Base-by-base conservation (phyloP, 2,329 filamentous ascomycete genomes). In the Grosmannia huntii region DNA sequence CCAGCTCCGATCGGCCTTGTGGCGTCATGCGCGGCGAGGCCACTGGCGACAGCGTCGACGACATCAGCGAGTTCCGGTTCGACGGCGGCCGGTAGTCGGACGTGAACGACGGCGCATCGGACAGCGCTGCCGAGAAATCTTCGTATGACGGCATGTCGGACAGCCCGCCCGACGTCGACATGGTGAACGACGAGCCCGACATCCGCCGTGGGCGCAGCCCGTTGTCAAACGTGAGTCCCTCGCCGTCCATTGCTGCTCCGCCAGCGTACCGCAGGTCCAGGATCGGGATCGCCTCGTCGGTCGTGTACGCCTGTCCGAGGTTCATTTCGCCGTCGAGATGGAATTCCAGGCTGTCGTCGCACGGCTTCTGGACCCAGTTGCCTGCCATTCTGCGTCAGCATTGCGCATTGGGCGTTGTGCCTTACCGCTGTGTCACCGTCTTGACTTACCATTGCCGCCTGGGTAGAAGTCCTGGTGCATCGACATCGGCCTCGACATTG, bases 171-270 rank as follows among this genome's bases (percentile, higher is more conserved):
- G 79, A 79, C 0, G 81, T 87, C 19, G 86, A 89, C 72, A 89
- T 79, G 46, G 85, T 86, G 66, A 87, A 87, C 1, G 86, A 88
- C 2, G 86, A 88, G 53, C 85, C 85, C 23, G 86, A 88, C 75
- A 87, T 80, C 61, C 84, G 79, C 60, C 85, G 78, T 53, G 78
- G 75, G 62, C 80, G 78, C 52, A 78, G 69, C n/a, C 72, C 73
- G 57, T 76, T 72, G 48, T 83, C 80, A 60, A 79, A 75, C 59
- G 72, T 73, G 60, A 79, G 65, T 38, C 71, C 62, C 41, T 82
- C 79, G 57, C 73, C 70, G n/a, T 84, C 81, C 68, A 75, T 64
- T 63, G 72, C 71, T 57, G 70, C 64, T 60, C 75, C 68, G 19
- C 19, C n/a, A 61, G 73, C 64, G 64, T 79, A 83, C 65, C 80